Base-by-base conservation (phyloP, 441 rosid genomes). In the Populus hybrid region DNA sequence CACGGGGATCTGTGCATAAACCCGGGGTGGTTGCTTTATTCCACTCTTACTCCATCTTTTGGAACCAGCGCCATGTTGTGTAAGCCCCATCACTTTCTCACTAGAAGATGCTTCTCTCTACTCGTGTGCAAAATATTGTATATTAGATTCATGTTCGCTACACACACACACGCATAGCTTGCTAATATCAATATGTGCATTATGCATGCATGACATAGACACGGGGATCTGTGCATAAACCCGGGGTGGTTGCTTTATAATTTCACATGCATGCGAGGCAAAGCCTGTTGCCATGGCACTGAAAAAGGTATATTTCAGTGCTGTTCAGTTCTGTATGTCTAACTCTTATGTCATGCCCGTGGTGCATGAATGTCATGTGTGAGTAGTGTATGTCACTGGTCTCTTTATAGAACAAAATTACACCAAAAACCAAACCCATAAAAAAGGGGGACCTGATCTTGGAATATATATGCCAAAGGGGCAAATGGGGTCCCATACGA, bases 41-140 rank as follows among this genome's bases (percentile, higher is more conserved):
- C 74, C 99, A 96, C 82, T 78, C 92, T 31, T 96, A 94, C 87
- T 87, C 98, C 38, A 1, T 96, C 78, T 85, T 89, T n/a, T 96
- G 99, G 99, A 94, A 84, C 85, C 90, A 82, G 72, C 95, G 89
- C 72, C 91, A 89, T 84, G 99, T 93, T 72, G 83, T 93, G 98
- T 95, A 88, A 89, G 97, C 73, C 67, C 9, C 69, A 5, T 26
- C 11, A 10, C 28, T n/a, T 3, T 20, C n/a, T 33, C 26, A 4
- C 1, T 8, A 36, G 6, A 61, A 56, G 63, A 56, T 56, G 9
- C 9, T 56, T 20, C 14, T 14, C 16, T 56, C 21, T 20, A 20
- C 6, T 56, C 21, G 53, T 56, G 18, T 20, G 7, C 63, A 40
- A 10, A 2, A 10, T 20, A 7, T 56, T 16, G 6, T 53, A 56